Conservation (phyloP, 2,329 filamentous ascomycete genomes). For the Exophiala lecanii-corni region DNA sequence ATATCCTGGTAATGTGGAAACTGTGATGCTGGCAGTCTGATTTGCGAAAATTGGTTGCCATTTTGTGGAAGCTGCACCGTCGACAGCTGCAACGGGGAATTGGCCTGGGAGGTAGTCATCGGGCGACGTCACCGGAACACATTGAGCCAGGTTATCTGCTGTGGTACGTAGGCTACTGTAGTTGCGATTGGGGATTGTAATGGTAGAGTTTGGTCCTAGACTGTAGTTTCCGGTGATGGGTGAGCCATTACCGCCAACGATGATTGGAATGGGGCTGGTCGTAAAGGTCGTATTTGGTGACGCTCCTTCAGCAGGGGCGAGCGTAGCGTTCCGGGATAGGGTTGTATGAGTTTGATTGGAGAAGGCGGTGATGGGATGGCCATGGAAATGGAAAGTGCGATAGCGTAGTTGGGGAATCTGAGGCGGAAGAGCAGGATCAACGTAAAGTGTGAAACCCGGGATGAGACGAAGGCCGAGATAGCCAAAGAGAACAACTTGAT, state of each 20-base stretch:
- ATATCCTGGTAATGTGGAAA: constrained; percentile 44
- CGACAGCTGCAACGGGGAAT: constrained; percentile 63
- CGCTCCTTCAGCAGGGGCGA: constrained; percentile 36
- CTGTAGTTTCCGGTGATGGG: constrained; percentile 40
- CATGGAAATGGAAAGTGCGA: constrained; percentile 63
- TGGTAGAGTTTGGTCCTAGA: constrained; percentile 46
- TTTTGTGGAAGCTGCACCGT: constrained; percentile 61
- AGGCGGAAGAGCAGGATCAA: constrained; percentile 62
- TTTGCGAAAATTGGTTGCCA: constrained; percentile 59
- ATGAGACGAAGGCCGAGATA: constrained; percentile 61
- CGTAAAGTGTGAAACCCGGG: constrained; percentile 51
- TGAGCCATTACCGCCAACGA: constrained; percentile 43
- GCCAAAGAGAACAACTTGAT: constrained; percentile 63
- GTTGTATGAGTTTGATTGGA: constrained; percentile 64
- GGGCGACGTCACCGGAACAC: constrained; percentile 50
- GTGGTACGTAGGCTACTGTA: constrained; percentile 52
- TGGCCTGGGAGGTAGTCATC: constrained; percentile 56
- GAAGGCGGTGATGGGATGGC: constrained; percentile 57
- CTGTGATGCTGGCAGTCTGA: constrained; percentile 50
- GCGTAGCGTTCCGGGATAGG: constrained; percentile 48
- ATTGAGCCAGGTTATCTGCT: constrained; percentile 61
- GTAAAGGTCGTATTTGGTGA: constrained; percentile 54
- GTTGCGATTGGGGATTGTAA: constrained; percentile 56
- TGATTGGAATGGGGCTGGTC: constrained; percentile 54
- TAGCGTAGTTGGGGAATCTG: constrained; percentile 59